A percentile compares a stretch with the other conserved stretches of the same genome.
phyloP scores from a whole-genome alignment of 352 stramenopile species.

The Pythium rhizo-oryzae region DNA sequence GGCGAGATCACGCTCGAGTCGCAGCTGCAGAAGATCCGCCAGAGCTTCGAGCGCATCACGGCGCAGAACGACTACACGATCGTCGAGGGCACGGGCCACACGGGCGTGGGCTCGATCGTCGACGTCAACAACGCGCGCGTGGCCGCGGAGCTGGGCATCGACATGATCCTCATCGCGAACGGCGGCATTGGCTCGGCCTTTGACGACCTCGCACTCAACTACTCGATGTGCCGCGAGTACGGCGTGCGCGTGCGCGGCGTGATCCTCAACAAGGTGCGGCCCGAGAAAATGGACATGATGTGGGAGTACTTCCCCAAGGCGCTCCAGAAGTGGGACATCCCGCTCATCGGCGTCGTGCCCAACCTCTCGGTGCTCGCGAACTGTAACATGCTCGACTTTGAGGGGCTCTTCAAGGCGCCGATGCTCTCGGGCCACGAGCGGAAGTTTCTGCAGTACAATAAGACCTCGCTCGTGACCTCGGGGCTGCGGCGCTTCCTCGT shows the following conservation, averaged over 20 bases:
- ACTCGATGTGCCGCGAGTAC: slow-evolving; percentile 92
- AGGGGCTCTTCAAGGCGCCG: slow-evolving; percentile 79
- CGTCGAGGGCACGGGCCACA: slow-evolving; percentile 91
- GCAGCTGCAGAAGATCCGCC: slow-evolving; percentile 67
- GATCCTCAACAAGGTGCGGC: slow-evolving; percentile 96
- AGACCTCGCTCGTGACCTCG: slow-evolving; percentile 85
- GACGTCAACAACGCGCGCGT: slow-evolving; percentile 96
- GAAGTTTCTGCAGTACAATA: slow-evolving; percentile 80
- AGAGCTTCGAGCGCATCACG: slow-evolving; percentile 72
- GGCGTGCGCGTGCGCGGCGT: slow-evolving; percentile 93
- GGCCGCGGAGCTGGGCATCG: slow-evolving; percentile 88
- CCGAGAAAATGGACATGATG: slow-evolving; percentile 84
- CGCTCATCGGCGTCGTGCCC: slow-evolving; percentile 85
- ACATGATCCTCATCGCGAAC: slow-evolving; percentile 96
- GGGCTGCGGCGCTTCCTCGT: slow-evolving; percentile 82
- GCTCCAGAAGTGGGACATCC: slow-evolving; percentile 73
- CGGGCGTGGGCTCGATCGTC: slow-evolving; percentile 96
- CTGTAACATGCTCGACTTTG: slow-evolving; percentile 89
- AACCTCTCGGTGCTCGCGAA: slow-evolving; percentile 77
- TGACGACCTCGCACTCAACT: slow-evolving; percentile 95
- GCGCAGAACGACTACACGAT: slow-evolving; percentile 77
- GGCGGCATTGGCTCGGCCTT: slow-evolving; percentile 94
- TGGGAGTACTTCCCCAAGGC: slow-evolving; percentile 88
- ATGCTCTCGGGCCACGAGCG: slow-evolving; percentile 56
- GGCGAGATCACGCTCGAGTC: slow-evolving; percentile 87